phyloP scores from a whole-genome alignment of 2,329 filamentous ascomycete species.

The Colletotrichum siamense region DNA sequence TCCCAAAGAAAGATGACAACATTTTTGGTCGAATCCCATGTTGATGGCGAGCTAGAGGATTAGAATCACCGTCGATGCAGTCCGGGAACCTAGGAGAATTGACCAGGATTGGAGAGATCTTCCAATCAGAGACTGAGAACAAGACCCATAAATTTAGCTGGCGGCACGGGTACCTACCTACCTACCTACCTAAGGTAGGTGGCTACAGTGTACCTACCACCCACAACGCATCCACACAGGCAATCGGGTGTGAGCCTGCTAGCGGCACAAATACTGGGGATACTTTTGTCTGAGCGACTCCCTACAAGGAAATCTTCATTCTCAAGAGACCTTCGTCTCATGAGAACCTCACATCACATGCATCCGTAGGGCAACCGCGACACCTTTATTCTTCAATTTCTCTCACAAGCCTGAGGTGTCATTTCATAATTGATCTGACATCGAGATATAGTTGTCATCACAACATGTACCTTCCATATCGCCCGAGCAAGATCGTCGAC shows the following conservation, averaged over 20 bases:
- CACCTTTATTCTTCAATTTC: not conserved
- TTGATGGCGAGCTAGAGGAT: not conserved
- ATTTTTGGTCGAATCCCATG: not conserved
- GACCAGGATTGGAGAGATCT: not conserved
- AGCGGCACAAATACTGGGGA: not conserved
- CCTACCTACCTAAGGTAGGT: not conserved
- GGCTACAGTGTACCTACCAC: not conserved
- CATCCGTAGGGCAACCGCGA: not conserved
- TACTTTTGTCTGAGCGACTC: not conserved
- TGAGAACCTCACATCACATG: not conserved
- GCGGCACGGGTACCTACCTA: not conserved
- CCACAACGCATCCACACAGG: not conserved
- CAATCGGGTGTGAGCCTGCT: not conserved
- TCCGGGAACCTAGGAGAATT: not conserved
- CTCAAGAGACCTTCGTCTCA: not conserved
- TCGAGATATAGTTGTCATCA: not conserved
- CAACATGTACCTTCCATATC: slow-evolving; percentile 12
- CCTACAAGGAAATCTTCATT: slow-evolving; percentile 8
- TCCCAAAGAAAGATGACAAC: not conserved
- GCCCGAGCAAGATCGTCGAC: slow-evolving; percentile 2
- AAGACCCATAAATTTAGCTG: not conserved
- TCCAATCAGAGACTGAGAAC: not conserved
- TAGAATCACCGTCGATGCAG: not conserved
- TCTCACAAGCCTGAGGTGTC: not conserved
- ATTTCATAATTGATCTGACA: not conserved